Evolutionary conservation across 2,329 filamentous ascomycete species (phyloP), one percentile per base, ranked within the genome.

Genomic region (Clonostachys rosea): DNA sequence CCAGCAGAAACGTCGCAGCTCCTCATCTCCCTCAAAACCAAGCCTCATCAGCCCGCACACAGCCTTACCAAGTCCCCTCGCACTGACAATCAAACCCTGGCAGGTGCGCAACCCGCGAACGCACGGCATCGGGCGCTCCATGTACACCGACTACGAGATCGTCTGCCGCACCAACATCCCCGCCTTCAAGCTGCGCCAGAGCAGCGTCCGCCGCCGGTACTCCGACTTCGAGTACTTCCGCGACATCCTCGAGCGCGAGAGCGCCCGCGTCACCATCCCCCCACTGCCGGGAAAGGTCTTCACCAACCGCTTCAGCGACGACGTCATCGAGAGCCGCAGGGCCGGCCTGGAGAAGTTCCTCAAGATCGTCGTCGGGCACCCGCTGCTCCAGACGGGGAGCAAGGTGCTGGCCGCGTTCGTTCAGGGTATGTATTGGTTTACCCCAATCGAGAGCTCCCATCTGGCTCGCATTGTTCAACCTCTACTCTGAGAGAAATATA

Each of bases 131-230:
- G 92, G 91, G 54, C 89, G 94, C 57, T 83, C 84, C 73, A 96
- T 96, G 91, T 97, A 97, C 76, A 99, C 94, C 47, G 94, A 95
- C 71, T 99, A 97, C 77, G 91, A 97, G 70, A 96, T 99, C 63
- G 81, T 95, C 59, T 96, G 94, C 75, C 86, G 89, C 60, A 99
- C 94, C 71, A 99, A 99, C 74, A 99, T 99, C 64, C 94, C 94
- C 49, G 91, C 94, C 59, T 99, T 99, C 81, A 97, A 97, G 75
- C 84, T 96, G 59, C 90, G 91, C 56, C 82, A 88, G 65, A 91
- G 85, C 54, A 83, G 84, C 57, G 94, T 99, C 52, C 90, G 91
- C 57, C 85, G 94, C 52, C 89, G 94, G 45, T 99, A 99, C 76
- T 94, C 87, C 48, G 94, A 99, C 69, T 99, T 99, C 67, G 94